A percentile compares a stretch with the other conserved stretches of the same genome.
phyloP scores from a whole-genome alignment of 352 stramenopile species.

The Hyaloperonospora brassicae region DNA sequence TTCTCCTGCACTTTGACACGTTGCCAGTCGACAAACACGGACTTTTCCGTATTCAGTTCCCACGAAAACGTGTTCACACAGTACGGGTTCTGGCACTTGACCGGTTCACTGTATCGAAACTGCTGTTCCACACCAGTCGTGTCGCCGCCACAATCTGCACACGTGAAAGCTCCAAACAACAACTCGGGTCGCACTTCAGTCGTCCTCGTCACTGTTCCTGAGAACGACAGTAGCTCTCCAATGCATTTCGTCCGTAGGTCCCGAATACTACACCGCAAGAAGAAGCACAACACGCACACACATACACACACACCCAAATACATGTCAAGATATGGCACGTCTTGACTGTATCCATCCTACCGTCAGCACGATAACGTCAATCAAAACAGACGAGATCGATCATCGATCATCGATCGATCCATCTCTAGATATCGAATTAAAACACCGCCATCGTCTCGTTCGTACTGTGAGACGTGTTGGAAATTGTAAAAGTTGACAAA shows the following conservation, averaged over 20 bases:
- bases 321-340: too few species aligned
- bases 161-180: conserved; percentile 92
- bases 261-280: conserved; percentile 71
- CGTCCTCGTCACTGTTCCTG: conserved; percentile 95
- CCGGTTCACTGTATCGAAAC: conserved; percentile 95
- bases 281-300: too few species aligned
- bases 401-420: not conserved
- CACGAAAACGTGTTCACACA: conserved; percentile 88
- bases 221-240: conserved; percentile 89
- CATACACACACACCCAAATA: not conserved
- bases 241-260: conserved; percentile 90
- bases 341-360: too few species aligned
- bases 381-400: conserved; percentile 5
- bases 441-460: not conserved
- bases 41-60: conserved; percentile 87
- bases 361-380: conserved; percentile 4
- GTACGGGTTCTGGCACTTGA: conserved; percentile 93
- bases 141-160: conserved; percentile 89
- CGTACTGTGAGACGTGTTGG: conserved; percentile 72
- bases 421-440: not conserved
- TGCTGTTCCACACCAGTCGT: conserved; percentile 93
- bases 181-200: conserved; percentile 97
- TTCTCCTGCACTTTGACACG: conserved; percentile 98
- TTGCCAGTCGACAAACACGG: conserved; percentile 98
- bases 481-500: conserved; percentile 89